A percentile compares a stretch with the other conserved stretches of the same genome.
Evolutionary conservation across 106 monocot genomes (phyloP).

Genomic region (Vanilla planifolia): DNA sequence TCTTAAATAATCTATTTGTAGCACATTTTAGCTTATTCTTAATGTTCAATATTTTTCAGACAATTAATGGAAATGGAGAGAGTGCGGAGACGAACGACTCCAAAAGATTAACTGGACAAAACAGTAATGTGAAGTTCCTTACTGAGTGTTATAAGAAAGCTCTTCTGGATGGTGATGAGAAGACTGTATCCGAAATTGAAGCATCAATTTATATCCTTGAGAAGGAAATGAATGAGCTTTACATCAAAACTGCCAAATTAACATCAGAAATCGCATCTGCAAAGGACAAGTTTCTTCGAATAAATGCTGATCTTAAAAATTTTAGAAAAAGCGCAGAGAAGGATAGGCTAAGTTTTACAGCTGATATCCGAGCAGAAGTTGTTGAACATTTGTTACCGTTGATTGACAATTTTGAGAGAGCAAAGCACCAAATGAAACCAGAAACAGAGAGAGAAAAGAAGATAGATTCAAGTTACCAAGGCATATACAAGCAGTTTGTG

Average conservation of each 20-base stretch:
- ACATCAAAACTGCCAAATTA: slow-evolving; percentile 29
- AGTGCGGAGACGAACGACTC: slow-evolving; percentile 4
- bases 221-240: slow-evolving; percentile 42
- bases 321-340: slow-evolving; percentile 79
- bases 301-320: slow-evolving; percentile 93
- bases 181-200: slow-evolving; percentile 38
- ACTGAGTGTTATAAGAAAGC: slow-evolving; percentile 76
- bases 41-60: slow-evolving; percentile 19
- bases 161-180: slow-evolving; percentile 61
- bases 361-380: slow-evolving; percentile 54
- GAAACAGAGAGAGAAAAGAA: slow-evolving; percentile 87
- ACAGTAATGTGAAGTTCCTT: slow-evolving; percentile 48
- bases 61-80: slow-evolving; percentile 36
- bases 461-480: slow-evolving; percentile 79
- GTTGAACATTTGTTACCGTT: slow-evolving; percentile 74
- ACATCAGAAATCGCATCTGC: slow-evolving; percentile 42
- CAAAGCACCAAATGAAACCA: slow-evolving; percentile 50
- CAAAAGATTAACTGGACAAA: slow-evolving; percentile 15
- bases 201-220: slow-evolving; percentile 47
- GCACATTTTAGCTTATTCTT: not conserved
- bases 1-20: not conserved
- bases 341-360: slow-evolving; percentile 50
- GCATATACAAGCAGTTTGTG: slow-evolving; percentile 97
- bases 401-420: slow-evolving; percentile 85
- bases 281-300: slow-evolving; percentile 56